phyloP scores from a whole-genome alignment of 2,329 filamentous ascomycete species.

The Nemania bipapillata region DNA sequence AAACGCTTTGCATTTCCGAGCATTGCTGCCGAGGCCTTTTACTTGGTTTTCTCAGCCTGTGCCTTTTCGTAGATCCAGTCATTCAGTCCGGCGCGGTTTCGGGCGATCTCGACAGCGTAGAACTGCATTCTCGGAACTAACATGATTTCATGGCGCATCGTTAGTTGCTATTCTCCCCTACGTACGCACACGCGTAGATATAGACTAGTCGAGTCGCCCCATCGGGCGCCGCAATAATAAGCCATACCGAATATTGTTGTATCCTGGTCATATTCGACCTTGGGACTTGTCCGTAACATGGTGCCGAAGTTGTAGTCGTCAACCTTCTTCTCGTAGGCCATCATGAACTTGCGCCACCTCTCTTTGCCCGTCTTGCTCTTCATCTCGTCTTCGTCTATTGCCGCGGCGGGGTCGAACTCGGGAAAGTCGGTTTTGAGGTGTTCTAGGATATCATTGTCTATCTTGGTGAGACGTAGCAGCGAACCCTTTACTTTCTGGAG shows the following conservation, averaged over 20 bases:
- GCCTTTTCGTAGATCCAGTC: constrained; percentile 96
- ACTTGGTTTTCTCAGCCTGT: constrained; percentile 65
- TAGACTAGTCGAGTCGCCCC: neutral
- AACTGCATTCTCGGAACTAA: constrained; percentile 75
- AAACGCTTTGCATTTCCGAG: neutral
- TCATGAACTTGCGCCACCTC: constrained; percentile 93
- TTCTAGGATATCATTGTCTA: constrained; percentile 93
- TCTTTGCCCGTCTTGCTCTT: constrained; percentile 97
- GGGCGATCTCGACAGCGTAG: constrained; percentile 79
- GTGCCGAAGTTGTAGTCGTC: constrained; percentile 98
- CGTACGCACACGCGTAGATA: no score
- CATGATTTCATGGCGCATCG: constrained; percentile 49
- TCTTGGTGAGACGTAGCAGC: constrained; percentile 87
- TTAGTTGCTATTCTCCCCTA: constrained; percentile 51
- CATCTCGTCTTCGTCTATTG: constrained; percentile 92
- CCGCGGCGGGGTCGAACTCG: constrained; percentile 84
- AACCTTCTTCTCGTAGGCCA: constrained; percentile 91
- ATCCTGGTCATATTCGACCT: constrained; percentile 85
- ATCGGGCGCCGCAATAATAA: neutral
- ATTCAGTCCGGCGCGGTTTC: constrained; percentile 89
- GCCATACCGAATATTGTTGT: constrained; percentile 88
- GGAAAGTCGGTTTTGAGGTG: constrained; percentile 90
- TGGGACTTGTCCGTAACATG: constrained; percentile 82
- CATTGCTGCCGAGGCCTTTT: constrained; percentile 1
- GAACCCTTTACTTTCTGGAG: constrained; percentile 91